A percentile compares a stretch with the other conserved stretches of the same genome.
These are phyloP conservation scores for Talaromyces pinophilus DNA, from an alignment of 2,329 filamentous ascomycete genomes.

Conservation along the genomic window DNA sequence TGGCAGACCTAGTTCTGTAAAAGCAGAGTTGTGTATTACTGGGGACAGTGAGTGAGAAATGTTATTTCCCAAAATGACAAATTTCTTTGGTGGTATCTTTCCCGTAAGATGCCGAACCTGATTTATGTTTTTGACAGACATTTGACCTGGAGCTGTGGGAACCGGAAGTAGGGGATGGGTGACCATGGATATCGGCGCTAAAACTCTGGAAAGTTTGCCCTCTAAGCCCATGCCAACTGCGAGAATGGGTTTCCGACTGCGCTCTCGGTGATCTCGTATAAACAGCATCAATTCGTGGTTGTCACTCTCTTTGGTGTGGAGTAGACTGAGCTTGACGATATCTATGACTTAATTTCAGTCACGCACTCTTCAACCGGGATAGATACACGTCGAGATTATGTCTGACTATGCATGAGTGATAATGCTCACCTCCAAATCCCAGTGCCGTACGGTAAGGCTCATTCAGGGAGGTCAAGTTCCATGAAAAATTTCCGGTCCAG, in stretches of 20 bases:
- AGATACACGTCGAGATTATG: not conserved
- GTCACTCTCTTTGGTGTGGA: not conserved
- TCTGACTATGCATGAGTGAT: not conserved
- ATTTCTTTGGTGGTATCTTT: not conserved
- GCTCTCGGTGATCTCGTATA: conserved; percentile 6
- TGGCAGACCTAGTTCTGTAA: conserved; percentile 21
- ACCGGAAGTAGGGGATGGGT: conserved; percentile 9
- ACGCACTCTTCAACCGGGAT: not conserved
- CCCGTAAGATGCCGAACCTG: conserved; percentile 5
- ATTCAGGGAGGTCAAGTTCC: not conserved
- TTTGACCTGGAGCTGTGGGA: conserved; percentile 7
- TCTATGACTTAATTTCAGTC: not conserved
- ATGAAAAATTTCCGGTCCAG: not conserved
- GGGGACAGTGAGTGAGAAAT: conserved; percentile 28
- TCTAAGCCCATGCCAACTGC: conserved; percentile 10
- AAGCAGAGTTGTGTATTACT: conserved; percentile 29
- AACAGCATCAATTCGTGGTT: conserved; percentile 8
- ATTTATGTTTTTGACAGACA: conserved; percentile 1
- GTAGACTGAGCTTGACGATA: conserved; percentile 11
- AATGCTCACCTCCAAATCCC: conserved; percentile 6
- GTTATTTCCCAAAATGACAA: conserved; percentile 25
- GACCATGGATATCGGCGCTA: conserved; percentile 10
- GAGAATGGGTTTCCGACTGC: conserved; percentile 7
- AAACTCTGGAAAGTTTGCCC: conserved; percentile 7
- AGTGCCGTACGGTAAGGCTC: not conserved